Evolutionary conservation across 192 early-diverging fungal species (phyloP), one percentile per base, ranked within the genome.

Genomic region (Umbelopsis sp.): DNA sequence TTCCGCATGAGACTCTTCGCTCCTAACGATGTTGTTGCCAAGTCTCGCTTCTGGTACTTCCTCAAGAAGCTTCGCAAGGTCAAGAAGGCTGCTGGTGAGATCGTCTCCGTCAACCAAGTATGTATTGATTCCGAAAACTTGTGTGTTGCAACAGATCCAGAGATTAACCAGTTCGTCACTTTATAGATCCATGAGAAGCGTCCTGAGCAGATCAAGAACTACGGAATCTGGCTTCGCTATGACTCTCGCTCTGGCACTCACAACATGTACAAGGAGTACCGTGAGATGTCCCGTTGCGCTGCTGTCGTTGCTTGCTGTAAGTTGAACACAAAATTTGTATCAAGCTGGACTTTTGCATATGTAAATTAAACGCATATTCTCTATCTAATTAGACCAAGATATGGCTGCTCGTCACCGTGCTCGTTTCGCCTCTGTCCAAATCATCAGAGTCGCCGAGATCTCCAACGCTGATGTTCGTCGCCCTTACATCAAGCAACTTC

Each of bases 201-300:
- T 78, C 94, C 95, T 70, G 78, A 87, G 58, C 81, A 84, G 72
- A 91, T 95, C 81, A 99, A 98, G 90, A 99, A 95, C 93, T 99
- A 88, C 81, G 97, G 97, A 77, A 94, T 99, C 89, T 99, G 94
- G 94, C 89, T 99, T 73, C 95, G 97, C 78, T 99, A 99, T 90
- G 91, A 99, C 86, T 99, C 97, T 71, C 94, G 97, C 83, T 97
- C 95, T 58, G 97, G 97, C 76, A 99, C 96, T 74, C 97, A 99
- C 96, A 99, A 99, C 93, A 99, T 99, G 96, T 99, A 99, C 92
- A 99, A 99, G 92, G 97, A 99, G 89, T 99, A 97, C 93, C 92
- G 97, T 78, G 95, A 97, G 86, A 85, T 98, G 76, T 85, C 89
- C 79, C 92, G 97, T 74, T 80, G 79, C 23, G 90, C 82, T 46